Base-by-base conservation (phyloP, 352 stramenopile species). In the Pythium vanterpoolii region DNA sequence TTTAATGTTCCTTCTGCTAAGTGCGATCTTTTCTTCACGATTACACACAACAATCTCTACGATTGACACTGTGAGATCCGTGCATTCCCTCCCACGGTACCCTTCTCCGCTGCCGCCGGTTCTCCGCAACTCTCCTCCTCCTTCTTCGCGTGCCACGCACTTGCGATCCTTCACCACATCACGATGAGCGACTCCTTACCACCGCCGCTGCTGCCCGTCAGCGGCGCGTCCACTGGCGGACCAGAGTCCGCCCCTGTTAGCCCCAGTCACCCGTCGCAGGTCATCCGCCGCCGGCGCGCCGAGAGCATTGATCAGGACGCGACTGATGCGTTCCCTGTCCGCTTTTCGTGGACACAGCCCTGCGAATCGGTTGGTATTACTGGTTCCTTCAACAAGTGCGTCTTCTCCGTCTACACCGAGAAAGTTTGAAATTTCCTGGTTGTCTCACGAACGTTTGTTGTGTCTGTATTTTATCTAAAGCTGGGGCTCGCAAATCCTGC, bases 361-460 rank as follows among this genome's bases (percentile, higher is more conserved):
- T 85, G 75, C 46, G 56, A 70, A 43, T 74, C 76, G 9, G 74
- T 93, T 26, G 76, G 72, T 28, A 82, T 93, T 68, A 89, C 84
- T 0, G 84, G 84, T 42, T 86, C 76, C 28, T 93, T 93, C 59
- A 93, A 91, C 70, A 90, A 87, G 83, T 93, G 57, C 47, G 74
- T 42, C 34, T n/a, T 16, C 31, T 11, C 31, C 31, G 11, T 42
- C 2, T 2, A 18, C 14, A 19, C 19, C 0, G 2, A 42, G n/a
- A n/a, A n/a, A n/a, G n/a, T n/a, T n/a, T n/a, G n/a, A n/a, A n/a
- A n/a, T n/a, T 42, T 42, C 13, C 34, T 9, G 34, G 13, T 42
- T 21, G 19, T 19, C 34, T 9, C 9, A 21, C 6, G 11, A 3
- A 1, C 34, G 34, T 42, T 13, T 42, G 34, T 42, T 6, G 11